Conservation (phyloP, 2,329 filamentous ascomycete species). For the Aspergillus sp. region DNA sequence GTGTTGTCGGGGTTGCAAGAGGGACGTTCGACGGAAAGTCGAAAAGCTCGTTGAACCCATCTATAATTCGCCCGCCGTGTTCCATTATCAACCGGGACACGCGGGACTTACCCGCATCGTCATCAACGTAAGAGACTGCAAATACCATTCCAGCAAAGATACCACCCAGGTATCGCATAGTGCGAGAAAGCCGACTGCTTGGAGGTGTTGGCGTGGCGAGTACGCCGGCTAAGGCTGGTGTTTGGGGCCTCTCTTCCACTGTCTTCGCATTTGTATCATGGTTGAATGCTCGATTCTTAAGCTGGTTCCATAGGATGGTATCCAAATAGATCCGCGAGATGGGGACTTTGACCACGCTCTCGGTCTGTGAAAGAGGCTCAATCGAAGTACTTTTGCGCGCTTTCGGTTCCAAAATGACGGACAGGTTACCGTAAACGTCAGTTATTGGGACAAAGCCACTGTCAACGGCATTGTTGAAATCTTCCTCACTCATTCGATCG, state of each 20-base stretch:
- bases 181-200: conserved; percentile 43
- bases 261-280: conserved; percentile 15
- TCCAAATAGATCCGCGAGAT: conserved; percentile 42
- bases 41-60: conserved; percentile 79
- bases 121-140: conserved; percentile 65
- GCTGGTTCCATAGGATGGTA: conserved; percentile 40
- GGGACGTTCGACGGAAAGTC: conserved; percentile 35
- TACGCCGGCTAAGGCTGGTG: conserved; percentile 26
- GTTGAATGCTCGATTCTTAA: conserved; percentile 36
- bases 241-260: conserved; percentile 22
- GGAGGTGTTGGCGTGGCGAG: conserved; percentile 42
- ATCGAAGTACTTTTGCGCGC: conserved; percentile 37
- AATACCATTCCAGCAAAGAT: conserved; percentile 81
- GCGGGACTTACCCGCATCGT: conserved; percentile 49
- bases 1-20: conserved; percentile 22
- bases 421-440: conserved; percentile 38
- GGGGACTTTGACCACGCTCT: conserved; percentile 35
- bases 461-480: conserved; percentile 17
- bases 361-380: conserved; percentile 19
- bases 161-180: conserved; percentile 24
- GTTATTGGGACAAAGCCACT: conserved; percentile 26
- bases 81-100: conserved; percentile 58
- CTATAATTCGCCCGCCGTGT: conserved; percentile 66
- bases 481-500: conserved; percentile 25
- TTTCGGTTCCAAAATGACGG: conserved; percentile 37